Evolutionary conservation across 495 filamentous ascomycete species (phyloP), one percentile per base, ranked within the genome.

Genomic region (Trichoderma virens): DNA sequence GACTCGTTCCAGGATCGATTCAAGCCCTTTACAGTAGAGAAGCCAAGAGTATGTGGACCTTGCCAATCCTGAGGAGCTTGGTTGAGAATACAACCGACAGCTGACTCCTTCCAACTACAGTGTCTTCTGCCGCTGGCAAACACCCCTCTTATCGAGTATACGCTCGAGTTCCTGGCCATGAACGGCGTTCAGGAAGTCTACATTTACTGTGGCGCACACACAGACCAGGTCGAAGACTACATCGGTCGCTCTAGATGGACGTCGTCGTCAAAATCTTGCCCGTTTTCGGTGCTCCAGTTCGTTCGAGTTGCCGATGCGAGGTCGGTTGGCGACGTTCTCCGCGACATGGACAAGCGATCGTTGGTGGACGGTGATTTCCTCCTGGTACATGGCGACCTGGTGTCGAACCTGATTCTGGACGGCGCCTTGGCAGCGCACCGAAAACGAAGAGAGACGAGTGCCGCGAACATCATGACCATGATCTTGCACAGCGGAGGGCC

Each of bases 401-500:
- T 99, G 68, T 87, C 91, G 67, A 99, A 97, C 70, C 73, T 98
- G 59, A 84, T 88, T 9, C 87, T 99, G 27, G 91, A 92, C 67
- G 81, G 77, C 54, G 89, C 88, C n/a, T 76, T 99, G 59, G 81
- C 85, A 5, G 84, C 83, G 41, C 94, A 99, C 73, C 85, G 90
- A 62, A 85, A 87, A 59, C 88, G 94, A 35, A 87, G 94, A 47
- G 85, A 86, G 71, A 83, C 85, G 61, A 90, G 96, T 76, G 93
- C 94, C 71, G 92, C 96, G 72, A 91, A 93, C 16, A 97, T 97
- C 76, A 99, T 99, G 95, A 99, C 94, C 28, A 92, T 98, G 86
- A 81, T 99, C 27, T 76, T 98, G 61, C 83, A 90, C 59, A 85
- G 92, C 74, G 90, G 86, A 2, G 90, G 90, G n/a, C 76, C 79